Base-by-base conservation (phyloP, 2,329 filamentous ascomycete genomes). In the Claviceps citrina region DNA sequence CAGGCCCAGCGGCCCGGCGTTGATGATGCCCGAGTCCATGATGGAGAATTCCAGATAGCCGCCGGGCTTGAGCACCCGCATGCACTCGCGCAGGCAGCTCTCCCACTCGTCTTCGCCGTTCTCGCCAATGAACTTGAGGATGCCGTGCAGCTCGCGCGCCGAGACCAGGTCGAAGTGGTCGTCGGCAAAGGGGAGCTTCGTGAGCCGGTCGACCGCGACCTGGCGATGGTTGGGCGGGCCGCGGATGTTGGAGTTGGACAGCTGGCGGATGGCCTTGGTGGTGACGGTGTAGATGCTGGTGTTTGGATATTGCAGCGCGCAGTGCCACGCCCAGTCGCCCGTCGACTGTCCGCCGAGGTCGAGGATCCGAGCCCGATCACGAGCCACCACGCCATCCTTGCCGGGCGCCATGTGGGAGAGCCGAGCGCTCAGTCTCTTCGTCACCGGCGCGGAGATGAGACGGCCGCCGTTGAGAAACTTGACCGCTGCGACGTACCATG, bases 251-350 rank as follows among this genome's bases (percentile, higher is more conserved):
- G 72, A 75, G 58, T 83, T 83, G 51, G 78, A 77, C 24, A 78
- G 63, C 55, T 85, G 80, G 28, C 76, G 72, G 47, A 81, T 70
- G 7, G 76, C 63, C 59, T 82, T 81, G 47, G 80, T 84, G 28
- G 81, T 82, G 40, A 89, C 84, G 0, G 89, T 95, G 64, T 87
- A 93, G 40, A 95, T 76, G 56, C 84, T 86, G 42, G 83, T 73
- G 56, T 84, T 80, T 15, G 84, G 84, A 59, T 87, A 91, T 56
- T 89, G 81, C 36, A 83, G 70, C 1, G 91, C 86, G 43, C 85
- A 82, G 55, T 91, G 79, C 91, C 91, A 98, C 18, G 84, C 89
- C 91, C 91, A 98, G 59, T 93, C 86, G 55, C 85, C 89, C 12
- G 82, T 76, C 0, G 81, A 71, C 54, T 89, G 79, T 33, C 87